Base-by-base conservation (phyloP, 75 land plant genomes). In the Chamaecyparis obtusa region DNA sequence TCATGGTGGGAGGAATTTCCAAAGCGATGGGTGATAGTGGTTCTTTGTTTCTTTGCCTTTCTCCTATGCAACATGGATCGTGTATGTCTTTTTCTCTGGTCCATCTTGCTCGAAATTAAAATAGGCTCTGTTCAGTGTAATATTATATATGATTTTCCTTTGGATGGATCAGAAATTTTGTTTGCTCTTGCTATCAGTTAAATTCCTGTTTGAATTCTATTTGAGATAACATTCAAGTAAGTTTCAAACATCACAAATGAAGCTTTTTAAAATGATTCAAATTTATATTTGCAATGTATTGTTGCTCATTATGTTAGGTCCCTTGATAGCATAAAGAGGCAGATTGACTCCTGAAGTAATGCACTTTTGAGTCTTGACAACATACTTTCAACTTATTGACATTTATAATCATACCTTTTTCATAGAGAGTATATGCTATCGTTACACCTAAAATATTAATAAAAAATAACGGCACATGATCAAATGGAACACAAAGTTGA, bases 31-130 rank as follows among this genome's bases (percentile, higher is more conserved):
- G 78, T 91, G 72, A 93, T 98, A 86, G 99, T 98, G 39, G 84
- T 92, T n/a, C 95, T 98, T 41, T 98, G 99, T 89, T 98, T 97
- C 89, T 43, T 90, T 55, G 94, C 99, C 39, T 98, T 98, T 93
- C 94, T 98, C 19, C 93, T 98, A 32, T 98, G 99, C 95, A 98
- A 98, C 87, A 98, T 98, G 99, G 99, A 98, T 87, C 95, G 99
- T 77, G 99, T 98, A 90, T 86, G 95, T 43, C 35, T 51, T 56
- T 54, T 33, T 5, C 36, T 35, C 67, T 55, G 30, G 30, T 43
- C 30, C 11, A 11, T 27, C 32, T 44, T 81, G 46, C n/a, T 27
- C 14, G 27, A 81, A 27, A 10, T 46, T 10, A 10, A n/a, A 81
- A 44, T 43, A n/a, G 17, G n/a, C 5, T 81, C 76, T 74, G 36